phyloP scores from a whole-genome alignment of 2,329 filamentous ascomycete species.

The Amauroascus verrucosus region DNA sequence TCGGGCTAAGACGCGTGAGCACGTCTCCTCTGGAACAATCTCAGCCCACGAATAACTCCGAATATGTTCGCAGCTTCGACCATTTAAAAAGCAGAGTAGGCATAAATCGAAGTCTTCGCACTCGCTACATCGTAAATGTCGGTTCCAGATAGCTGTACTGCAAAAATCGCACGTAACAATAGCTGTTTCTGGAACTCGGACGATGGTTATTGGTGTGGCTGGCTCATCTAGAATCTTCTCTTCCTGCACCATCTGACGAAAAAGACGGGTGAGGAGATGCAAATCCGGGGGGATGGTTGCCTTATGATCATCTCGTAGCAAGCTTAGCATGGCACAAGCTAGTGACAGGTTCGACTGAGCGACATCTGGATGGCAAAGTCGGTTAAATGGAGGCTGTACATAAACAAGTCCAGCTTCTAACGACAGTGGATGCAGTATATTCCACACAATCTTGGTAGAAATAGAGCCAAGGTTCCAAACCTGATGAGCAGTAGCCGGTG shows the following conservation, averaged over 20 bases:
- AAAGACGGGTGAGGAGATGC: constrained; percentile 23
- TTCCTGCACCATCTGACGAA: constrained; percentile 26
- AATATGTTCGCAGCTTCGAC: constrained; percentile 29
- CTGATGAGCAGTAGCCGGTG: constrained; percentile 30
- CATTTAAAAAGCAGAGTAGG: constrained; percentile 28
- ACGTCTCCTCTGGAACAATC: constrained; percentile 24
- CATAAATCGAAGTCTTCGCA: constrained; percentile 31
- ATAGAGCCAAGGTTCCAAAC: constrained; percentile 29
- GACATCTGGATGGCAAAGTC: constrained; percentile 28
- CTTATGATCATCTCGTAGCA: constrained; percentile 18
- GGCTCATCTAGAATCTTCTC: constrained; percentile 22
- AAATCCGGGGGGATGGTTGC: constrained; percentile 21
- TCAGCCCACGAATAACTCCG: constrained; percentile 28
- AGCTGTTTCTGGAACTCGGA: constrained; percentile 25
- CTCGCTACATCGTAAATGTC: constrained; percentile 29
- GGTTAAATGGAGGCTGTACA: constrained; percentile 29
- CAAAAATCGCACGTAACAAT: constrained; percentile 31
- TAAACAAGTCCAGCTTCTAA: constrained; percentile 27
- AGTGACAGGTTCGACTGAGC: constrained; percentile 24
- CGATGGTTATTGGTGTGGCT: constrained; percentile 20
- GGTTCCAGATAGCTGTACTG: constrained; percentile 31
- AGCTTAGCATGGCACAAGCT: constrained; percentile 26
- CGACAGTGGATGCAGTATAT: constrained; percentile 29
- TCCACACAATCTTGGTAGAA: constrained; percentile 31
- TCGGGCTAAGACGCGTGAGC: constrained; percentile 21